phyloP scores from a whole-genome alignment of 805 yeast species.

The Pichia rugopelliculosa region DNA sequence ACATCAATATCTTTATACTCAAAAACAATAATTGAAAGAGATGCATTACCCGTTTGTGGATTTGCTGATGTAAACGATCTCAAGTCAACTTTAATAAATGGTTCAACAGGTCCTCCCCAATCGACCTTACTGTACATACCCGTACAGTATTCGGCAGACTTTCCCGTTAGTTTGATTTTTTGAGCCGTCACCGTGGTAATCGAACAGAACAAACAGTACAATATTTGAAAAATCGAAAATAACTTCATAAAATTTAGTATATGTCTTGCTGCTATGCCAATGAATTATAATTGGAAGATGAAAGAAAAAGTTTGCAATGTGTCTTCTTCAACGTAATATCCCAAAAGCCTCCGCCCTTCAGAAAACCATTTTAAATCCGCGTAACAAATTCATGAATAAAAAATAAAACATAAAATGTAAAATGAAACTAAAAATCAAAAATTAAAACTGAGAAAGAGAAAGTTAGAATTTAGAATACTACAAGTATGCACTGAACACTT shows the following conservation, averaged over 20 bases:
- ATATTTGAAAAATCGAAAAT: not conserved
- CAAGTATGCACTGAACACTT: too few species aligned
- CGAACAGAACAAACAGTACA: not conserved
- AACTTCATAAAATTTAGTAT: not conserved
- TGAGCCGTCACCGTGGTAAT: slow-evolving; percentile 28
- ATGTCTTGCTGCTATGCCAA: not conserved
- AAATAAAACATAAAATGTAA: too few species aligned
- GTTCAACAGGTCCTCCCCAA: slow-evolving; percentile 75
- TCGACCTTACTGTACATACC: slow-evolving; percentile 86
- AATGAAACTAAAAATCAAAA: too few species aligned
- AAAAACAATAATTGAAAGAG: slow-evolving; percentile 65
- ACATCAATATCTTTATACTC: slow-evolving; percentile 72
- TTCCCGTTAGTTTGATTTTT: slow-evolving; percentile 41
- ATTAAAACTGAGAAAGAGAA: too few species aligned
- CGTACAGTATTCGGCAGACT: slow-evolving; percentile 63
- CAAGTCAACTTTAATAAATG: slow-evolving; percentile 48
- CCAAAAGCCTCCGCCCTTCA: not conserved
- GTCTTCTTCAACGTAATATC: not conserved
- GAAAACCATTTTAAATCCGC: not conserved
- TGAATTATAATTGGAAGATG: not conserved
- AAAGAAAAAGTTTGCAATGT: not conserved
- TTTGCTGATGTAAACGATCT: slow-evolving; percentile 24
- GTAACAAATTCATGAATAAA: too few species aligned
- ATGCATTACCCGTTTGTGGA: slow-evolving; percentile 33
- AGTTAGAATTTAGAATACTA: too few species aligned